Conservation (phyloP, 2,329 filamentous ascomycete species). For the Aureobasidium subglaciale region DNA sequence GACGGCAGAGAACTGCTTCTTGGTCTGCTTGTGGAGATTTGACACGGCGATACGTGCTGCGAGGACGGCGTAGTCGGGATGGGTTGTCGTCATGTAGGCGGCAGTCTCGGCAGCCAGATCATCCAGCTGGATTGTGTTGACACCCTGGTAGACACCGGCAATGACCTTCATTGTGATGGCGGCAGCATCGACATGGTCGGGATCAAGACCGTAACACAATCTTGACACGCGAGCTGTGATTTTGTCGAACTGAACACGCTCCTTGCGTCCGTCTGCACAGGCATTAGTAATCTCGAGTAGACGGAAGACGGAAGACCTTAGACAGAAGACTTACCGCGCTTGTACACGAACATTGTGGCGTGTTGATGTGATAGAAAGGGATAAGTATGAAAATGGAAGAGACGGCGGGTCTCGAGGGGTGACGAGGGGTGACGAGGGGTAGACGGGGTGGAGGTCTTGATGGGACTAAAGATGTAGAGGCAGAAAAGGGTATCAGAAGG, state of each 20-base stretch:
- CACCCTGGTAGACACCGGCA: slow-evolving; percentile 96
- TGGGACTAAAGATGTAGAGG: slow-evolving; percentile 7
- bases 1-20: slow-evolving; percentile 98
- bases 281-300: slow-evolving; percentile 19
- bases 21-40: slow-evolving; percentile 99
- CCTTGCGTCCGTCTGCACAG: slow-evolving; percentile 85
- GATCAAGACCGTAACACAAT: slow-evolving; percentile 93
- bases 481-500: slow-evolving; percentile 14
- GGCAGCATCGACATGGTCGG: slow-evolving; percentile 91
- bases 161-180: slow-evolving; percentile 99
- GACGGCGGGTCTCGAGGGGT: slow-evolving; percentile 9
- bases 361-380: slow-evolving; percentile 20
- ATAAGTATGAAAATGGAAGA: background rate
- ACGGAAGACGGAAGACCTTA: too few species aligned
- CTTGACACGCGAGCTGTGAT: slow-evolving; percentile 98
- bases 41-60: slow-evolving; percentile 97
- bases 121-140: slow-evolving; percentile 92
- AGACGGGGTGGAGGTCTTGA: background rate
- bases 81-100: slow-evolving; percentile 99
- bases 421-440: slow-evolving; percentile 7
- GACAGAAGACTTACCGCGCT: slow-evolving; percentile 46
- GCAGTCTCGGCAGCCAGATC: slow-evolving; percentile 97
- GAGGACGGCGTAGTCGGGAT: slow-evolving; percentile 97
- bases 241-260: slow-evolving; percentile 99
- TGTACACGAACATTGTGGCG: slow-evolving; percentile 54